These are phyloP conservation scores for Astrothelium macrocarpum DNA, from an alignment of 495 filamentous ascomycete species.

Conservation along the genomic window DNA sequence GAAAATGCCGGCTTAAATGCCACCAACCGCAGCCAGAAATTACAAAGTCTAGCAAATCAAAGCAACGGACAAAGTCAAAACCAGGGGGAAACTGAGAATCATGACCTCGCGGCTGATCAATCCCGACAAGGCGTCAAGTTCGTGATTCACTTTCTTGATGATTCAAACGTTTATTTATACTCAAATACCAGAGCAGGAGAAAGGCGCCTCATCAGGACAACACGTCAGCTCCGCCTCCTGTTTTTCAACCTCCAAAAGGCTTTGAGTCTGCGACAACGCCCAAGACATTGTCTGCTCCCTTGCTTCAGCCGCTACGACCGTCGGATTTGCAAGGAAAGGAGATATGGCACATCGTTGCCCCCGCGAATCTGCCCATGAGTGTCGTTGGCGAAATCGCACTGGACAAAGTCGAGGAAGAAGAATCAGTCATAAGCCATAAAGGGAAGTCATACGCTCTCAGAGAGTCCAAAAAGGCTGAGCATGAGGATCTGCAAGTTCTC, in stretches of 20 bases:
- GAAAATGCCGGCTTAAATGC: too few relatives aligned
- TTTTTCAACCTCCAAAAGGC: conserved; percentile 39
- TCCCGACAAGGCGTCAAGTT: background rate
- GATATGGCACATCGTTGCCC: conserved; percentile 48
- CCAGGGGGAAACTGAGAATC: background rate
- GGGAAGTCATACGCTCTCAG: conserved; percentile 40
- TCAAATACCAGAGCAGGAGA: background rate
- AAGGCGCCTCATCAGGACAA: background rate
- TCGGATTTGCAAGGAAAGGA: conserved; percentile 38
- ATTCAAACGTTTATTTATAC: background rate
- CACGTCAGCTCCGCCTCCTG: conserved; percentile 44
- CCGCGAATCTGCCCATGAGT: conserved; percentile 36
- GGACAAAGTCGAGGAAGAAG: conserved; percentile 26
- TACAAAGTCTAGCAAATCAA: background rate
- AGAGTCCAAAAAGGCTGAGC: conserved; percentile 29
- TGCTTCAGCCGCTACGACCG: background rate
- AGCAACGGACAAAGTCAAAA: background rate
- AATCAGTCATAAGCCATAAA: conserved; percentile 31
- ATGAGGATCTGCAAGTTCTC: conserved; percentile 11
- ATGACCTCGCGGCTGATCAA: background rate
- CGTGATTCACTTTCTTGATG: background rate
- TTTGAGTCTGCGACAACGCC: conserved; percentile 25
- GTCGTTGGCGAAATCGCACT: conserved; percentile 35
- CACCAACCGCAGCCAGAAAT: too few relatives aligned
- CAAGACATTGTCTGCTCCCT: conserved; percentile 10